phyloP scores from a whole-genome alignment of 1,139 yeast genomes.

The Scheffersomyces insectosa region DNA sequence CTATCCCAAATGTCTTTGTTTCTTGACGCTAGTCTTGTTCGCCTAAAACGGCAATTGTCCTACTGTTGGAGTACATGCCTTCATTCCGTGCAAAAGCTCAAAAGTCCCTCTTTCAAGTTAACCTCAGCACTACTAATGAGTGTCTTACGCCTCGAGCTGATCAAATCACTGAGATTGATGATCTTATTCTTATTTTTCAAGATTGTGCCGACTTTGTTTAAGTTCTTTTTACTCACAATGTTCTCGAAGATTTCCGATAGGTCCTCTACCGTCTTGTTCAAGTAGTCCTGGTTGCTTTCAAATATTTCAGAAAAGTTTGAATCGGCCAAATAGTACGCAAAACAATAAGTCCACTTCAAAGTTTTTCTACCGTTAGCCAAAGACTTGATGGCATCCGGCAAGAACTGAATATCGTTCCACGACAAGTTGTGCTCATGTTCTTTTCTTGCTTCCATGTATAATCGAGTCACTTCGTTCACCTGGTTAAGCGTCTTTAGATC shows the following conservation, averaged over 20 bases:
- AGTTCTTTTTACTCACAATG: constrained; percentile 45
- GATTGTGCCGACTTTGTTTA: constrained; percentile 33
- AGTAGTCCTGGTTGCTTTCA: constrained; percentile 71
- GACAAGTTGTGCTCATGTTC: constrained; percentile 38
- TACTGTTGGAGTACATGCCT: too few relatives aligned
- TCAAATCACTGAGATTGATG: constrained; percentile 47
- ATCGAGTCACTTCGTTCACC: constrained; percentile 65
- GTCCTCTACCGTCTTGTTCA: constrained; percentile 76
- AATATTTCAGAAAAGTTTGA: constrained; percentile 57
- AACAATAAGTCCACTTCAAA: constrained; percentile 89
- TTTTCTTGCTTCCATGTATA: constrained; percentile 50
- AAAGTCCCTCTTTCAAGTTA: constrained; percentile 13
- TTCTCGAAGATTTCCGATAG: constrained; percentile 70
- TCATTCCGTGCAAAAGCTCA: too few relatives aligned
- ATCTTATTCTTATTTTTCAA: constrained; percentile 52
- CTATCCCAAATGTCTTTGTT: too few relatives aligned
- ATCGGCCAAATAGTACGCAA: constrained; percentile 65
- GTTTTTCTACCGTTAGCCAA: constrained; percentile 72
- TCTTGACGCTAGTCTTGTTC: too few relatives aligned
- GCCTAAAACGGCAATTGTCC: too few relatives aligned
- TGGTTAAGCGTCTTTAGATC: constrained; percentile 64
- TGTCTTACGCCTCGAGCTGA: constrained; percentile 48
- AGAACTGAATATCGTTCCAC: constrained; percentile 89
- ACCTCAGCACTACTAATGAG: constrained; percentile 51
- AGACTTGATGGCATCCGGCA: constrained; percentile 68